phyloP scores from a whole-genome alignment of 2,329 filamentous ascomycete genomes.

The Fusarium multiceps region DNA sequence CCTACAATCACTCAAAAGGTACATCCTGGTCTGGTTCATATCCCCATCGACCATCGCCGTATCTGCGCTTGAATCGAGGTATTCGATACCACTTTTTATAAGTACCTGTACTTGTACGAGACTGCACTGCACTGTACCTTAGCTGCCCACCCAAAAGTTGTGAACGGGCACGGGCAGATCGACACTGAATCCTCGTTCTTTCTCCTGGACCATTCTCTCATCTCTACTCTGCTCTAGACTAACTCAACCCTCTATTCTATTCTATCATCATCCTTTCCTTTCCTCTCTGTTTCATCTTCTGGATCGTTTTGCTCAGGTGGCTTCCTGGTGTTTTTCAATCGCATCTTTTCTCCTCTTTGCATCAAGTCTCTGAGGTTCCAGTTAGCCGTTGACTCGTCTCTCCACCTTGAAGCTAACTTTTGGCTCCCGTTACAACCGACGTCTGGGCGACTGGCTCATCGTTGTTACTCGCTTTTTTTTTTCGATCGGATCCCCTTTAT shows the following conservation, averaged over 20 bases:
- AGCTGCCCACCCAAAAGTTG: slow-evolving; percentile 1
- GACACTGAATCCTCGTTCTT: slow-evolving; percentile 34
- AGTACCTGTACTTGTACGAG: slow-evolving; percentile 22
- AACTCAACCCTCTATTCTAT: slow-evolving; percentile 4
- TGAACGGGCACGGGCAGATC: slow-evolving; percentile 26
- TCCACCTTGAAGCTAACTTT: slow-evolving; percentile 31
- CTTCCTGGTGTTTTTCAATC: slow-evolving; percentile 34
- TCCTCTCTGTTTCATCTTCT: slow-evolving; percentile 10
- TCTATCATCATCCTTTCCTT: slow-evolving; percentile 1
- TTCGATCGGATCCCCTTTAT: slow-evolving; percentile 34
- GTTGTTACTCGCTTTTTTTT: slow-evolving; percentile 27
- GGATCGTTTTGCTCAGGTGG: slow-evolving; percentile 28
- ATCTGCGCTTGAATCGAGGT: slow-evolving; percentile 21
- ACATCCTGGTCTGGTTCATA: slow-evolving; percentile 16
- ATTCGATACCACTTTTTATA: slow-evolving; percentile 21
- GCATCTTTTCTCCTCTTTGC: slow-evolving; percentile 7
- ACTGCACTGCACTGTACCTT: not conserved
- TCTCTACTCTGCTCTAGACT: slow-evolving; percentile 14
- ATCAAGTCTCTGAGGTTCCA: slow-evolving; percentile 4
- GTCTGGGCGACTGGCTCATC: slow-evolving; percentile 42
- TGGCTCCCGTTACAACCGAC: slow-evolving; percentile 39
- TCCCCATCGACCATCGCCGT: slow-evolving; percentile 13
- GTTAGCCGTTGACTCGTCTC: slow-evolving; percentile 20
- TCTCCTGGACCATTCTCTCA: slow-evolving; percentile 25
- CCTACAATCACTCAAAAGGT: slow-evolving; percentile 22